Evolutionary conservation across 768 basidiomycete genomes (phyloP).

Genomic region (Crepidotus variabilis): DNA sequence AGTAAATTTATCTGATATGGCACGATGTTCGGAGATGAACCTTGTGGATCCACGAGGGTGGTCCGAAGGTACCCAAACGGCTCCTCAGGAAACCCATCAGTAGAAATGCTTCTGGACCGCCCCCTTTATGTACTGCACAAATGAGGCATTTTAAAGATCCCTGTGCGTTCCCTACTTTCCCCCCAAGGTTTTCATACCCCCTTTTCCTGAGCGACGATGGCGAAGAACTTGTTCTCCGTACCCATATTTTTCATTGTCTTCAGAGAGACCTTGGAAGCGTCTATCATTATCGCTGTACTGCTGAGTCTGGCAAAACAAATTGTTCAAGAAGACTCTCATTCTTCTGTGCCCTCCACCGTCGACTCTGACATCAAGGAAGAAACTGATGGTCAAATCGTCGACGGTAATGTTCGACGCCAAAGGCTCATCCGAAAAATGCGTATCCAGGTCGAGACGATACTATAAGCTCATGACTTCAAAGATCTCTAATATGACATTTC

Average conservation of each 20-base stretch:
- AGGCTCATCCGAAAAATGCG: constrained; percentile 65
- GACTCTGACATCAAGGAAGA: constrained; percentile 22
- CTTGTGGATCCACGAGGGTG: background rate
- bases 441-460: constrained; percentile 42
- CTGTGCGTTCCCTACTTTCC: constrained; percentile 7
- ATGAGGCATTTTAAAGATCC: background rate
- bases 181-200: constrained; percentile 10
- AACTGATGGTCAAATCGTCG: constrained; percentile 15
- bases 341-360: constrained; percentile 15
- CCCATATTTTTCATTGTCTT: constrained; percentile 97
- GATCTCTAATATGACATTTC: background rate
- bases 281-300: constrained; percentile 89
- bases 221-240: constrained; percentile 76
- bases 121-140: background rate
- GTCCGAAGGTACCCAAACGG: background rate
- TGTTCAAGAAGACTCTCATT: constrained; percentile 36
- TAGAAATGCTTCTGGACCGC: background rate
- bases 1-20: constrained; percentile 9
- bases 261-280: constrained; percentile 90
- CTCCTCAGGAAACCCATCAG: background rate
- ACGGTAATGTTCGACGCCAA: constrained; percentile 28
- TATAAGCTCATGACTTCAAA: background rate
- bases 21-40: background rate
- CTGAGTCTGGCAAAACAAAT: constrained; percentile 91
- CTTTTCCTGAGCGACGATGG: constrained; percentile 41